Evolutionary conservation across 2,329 filamentous ascomycete genomes (phyloP), one percentile per base, ranked within the genome.

Genomic region (Aspergillus awamori): DNA sequence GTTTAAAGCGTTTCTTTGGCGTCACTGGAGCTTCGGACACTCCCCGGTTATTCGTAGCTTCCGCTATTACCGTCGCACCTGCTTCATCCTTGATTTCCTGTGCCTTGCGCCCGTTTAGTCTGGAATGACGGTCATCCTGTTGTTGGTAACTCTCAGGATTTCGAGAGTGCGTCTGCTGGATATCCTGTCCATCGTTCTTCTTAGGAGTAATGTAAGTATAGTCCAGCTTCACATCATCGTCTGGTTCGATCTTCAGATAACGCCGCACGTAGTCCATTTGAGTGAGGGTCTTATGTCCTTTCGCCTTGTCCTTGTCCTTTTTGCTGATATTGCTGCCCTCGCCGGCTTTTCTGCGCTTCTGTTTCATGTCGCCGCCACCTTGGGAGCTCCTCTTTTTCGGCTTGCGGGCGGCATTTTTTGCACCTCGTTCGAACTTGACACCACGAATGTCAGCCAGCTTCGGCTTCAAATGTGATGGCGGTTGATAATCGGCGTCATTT

Each of bases 181-280:
- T 13, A 26, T 58, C 47, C 17, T 49, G 36, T 5, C 53, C 48
- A 15, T 41, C 20, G 5, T 56, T 57, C n/a, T 63, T 67, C 26
- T 67, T 64, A 2, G 69, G 62, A 28, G 64, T 68, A 10, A 67
- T 60, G 58, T 70, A 68, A 15, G 72, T 72, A 51, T 76, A 77
- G 39, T 72, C 69, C 63, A 76, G 59, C 24, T 74, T 70, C 55
- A 66, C 61, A 36, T 75, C 75, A 24, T 77, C 74, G 43, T 76
- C 72, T 4, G 73, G 68, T 41, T 73, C 70, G 49, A 76, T 70
- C 22, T 70, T 69, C 59, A 76, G 64, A 48, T 71, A 74, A 4
- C 73, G 74, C 36, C 70, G 70, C 36, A 79, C 76, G 64, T 76
- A 79, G 57, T 77, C 72, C 76, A 79, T 78, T 63, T 79, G 77